Percentiles rank a stretch among this genome's conserved stretches.
These are phyloP conservation scores for Senna siamea DNA, from an alignment of 306 rosid species.

Conservation along the genomic window DNA sequence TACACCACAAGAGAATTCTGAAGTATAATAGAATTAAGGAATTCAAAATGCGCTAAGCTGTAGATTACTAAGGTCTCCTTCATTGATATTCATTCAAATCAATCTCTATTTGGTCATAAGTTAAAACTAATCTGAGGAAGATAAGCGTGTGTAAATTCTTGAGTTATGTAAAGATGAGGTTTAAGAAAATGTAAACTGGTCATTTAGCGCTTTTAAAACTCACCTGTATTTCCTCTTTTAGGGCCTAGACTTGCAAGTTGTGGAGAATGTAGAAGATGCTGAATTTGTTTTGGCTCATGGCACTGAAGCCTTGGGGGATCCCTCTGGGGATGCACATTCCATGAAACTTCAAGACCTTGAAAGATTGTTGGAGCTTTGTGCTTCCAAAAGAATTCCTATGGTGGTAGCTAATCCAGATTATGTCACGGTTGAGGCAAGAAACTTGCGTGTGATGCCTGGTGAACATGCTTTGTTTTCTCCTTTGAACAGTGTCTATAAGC, in stretches of 20 bases:
- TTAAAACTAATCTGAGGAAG: neutral
- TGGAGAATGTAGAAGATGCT: constrained; percentile 78
- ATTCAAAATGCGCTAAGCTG: constrained; percentile 25
- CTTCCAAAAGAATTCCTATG: constrained; percentile 84
- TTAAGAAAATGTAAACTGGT: neutral
- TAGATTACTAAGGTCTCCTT: constrained; percentile 26
- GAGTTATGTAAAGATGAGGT: neutral
- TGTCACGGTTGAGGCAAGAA: constrained; percentile 91
- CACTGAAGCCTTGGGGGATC: constrained; percentile 84
- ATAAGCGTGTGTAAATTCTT: neutral
- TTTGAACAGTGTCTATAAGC: neutral
- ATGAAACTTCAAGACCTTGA: constrained; percentile 80
- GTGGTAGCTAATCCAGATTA: constrained; percentile 98
- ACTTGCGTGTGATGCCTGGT: constrained; percentile 96
- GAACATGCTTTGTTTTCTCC: constrained; percentile 37
- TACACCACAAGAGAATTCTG: constrained; percentile 4
- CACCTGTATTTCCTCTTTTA: constrained; percentile 41
- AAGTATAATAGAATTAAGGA: constrained; percentile 16
- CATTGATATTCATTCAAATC: constrained; percentile 22
- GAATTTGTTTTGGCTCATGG: constrained; percentile 97
- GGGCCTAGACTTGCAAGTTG: constrained; percentile 86
- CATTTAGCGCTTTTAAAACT: constrained; percentile 28
- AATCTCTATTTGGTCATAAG: constrained; percentile 1
- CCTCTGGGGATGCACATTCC: constrained; percentile 65
- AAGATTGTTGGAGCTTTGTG: constrained; percentile 74